phyloP scores from a whole-genome alignment of 371 early-diverging fungal species.

The Mucor velutinosus region DNA sequence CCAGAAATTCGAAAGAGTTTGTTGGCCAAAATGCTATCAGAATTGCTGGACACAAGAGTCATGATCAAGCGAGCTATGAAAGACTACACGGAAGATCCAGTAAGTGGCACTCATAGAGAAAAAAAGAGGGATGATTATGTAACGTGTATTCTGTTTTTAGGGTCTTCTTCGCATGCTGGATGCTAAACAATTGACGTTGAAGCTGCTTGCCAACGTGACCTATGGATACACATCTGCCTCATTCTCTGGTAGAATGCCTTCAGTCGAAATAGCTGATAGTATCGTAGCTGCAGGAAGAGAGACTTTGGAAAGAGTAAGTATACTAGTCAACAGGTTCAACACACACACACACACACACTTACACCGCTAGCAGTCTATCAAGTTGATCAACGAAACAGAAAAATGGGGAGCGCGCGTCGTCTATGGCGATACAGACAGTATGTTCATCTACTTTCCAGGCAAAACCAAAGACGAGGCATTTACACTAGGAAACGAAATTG shows the following conservation, averaged over 20 bases:
- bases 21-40: constrained; percentile 80
- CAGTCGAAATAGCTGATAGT: constrained; percentile 87
- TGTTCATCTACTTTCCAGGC: constrained; percentile 83
- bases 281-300: constrained; percentile 87
- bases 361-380: constrained; percentile 55
- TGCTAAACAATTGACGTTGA: constrained; percentile 82
- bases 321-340: not conserved
- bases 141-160: constrained; percentile 7
- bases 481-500: constrained; percentile 77
- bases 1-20: constrained; percentile 72
- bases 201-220: constrained; percentile 90
- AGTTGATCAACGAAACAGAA: constrained; percentile 60
- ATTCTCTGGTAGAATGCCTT: constrained; percentile 91
- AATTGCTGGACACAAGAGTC: constrained; percentile 83
- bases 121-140: not conserved
- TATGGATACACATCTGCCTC: constrained; percentile 89
- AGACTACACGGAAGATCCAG: constrained; percentile 63
- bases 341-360: not conserved
- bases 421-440: constrained; percentile 92
- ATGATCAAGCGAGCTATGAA: constrained; percentile 90
- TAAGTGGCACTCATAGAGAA: constrained; percentile 20
- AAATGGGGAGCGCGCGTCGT: constrained; percentile 82
- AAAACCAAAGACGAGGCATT: constrained; percentile 74
- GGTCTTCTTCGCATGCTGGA: constrained; percentile 60
- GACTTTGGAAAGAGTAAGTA: constrained; percentile 68